These are phyloP conservation scores for Scopulariopsis brevicaulis DNA, from an alignment of 2,329 filamentous ascomycete species.

Conservation along the genomic window DNA sequence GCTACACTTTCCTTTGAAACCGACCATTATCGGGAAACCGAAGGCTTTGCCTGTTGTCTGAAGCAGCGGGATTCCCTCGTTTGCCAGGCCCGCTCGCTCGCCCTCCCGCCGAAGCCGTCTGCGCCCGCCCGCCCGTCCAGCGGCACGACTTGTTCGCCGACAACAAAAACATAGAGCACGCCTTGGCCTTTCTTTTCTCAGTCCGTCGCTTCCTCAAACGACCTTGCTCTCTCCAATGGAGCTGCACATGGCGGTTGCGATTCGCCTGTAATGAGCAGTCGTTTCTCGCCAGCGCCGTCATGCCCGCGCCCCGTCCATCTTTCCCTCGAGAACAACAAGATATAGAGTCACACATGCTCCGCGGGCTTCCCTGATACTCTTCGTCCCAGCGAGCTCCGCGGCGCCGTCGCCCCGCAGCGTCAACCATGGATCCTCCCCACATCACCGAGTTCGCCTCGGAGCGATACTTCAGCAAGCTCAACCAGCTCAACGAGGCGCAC, in stretches of 20 bases:
- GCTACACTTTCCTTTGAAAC: neutral
- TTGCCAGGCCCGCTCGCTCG: neutral
- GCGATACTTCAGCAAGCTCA: conserved; percentile 52
- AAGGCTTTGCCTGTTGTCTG: neutral
- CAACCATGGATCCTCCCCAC: conserved; percentile 47
- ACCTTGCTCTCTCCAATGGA: neutral
- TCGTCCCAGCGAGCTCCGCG: neutral
- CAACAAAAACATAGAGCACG: neutral
- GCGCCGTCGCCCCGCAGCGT: neutral
- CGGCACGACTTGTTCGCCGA: neutral
- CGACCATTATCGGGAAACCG: neutral
- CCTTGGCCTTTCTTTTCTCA: neutral
- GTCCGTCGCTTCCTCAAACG: neutral
- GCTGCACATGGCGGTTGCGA: neutral
- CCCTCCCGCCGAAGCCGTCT: neutral
- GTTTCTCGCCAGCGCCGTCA: neutral
- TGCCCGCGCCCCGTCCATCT: neutral
- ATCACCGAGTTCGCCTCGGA: conserved; percentile 56
- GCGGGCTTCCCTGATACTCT: neutral
- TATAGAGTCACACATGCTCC: neutral
- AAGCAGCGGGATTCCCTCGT: neutral
- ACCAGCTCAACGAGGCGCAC: conserved; percentile 37
- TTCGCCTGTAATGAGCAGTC: neutral
- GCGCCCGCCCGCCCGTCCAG: neutral
- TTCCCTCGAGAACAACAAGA: neutral